Conservation (phyloP, 2,329 filamentous ascomycete genomes). For the Blumeriella jaapii region DNA sequence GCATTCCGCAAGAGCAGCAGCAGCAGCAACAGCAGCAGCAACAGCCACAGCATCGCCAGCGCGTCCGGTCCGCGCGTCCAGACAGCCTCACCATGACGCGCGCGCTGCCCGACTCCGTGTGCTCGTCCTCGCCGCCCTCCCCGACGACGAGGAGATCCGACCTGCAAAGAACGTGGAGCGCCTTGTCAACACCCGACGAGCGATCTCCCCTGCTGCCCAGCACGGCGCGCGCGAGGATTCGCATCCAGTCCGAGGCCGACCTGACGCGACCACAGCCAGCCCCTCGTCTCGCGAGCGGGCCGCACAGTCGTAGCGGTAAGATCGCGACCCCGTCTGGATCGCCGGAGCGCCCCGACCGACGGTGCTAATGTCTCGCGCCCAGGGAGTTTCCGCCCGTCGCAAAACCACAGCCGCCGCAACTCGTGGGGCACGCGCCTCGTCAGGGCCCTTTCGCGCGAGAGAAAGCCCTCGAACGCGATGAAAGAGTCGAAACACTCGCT, state of each 20-base stretch:
- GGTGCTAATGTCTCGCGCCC: not conserved
- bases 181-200: slow-evolving; percentile 22
- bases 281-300: slow-evolving; percentile 14
- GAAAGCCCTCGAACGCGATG: slow-evolving; percentile 34
- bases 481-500: slow-evolving; percentile 54
- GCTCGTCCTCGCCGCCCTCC: slow-evolving; percentile 17
- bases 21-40: too few species aligned
- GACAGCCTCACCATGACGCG: slow-evolving; percentile 16
- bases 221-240: slow-evolving; percentile 22
- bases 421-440: slow-evolving; percentile 52
- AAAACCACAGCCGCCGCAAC: slow-evolving; percentile 39
- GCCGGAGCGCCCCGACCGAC: slow-evolving; percentile 5
- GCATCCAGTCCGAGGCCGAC: slow-evolving; percentile 15
- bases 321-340: not conserved
- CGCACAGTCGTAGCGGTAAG: slow-evolving; percentile 20
- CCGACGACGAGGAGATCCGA: slow-evolving; percentile 10
- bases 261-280: slow-evolving; percentile 8
- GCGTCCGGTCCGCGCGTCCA: slow-evolving; percentile 4
- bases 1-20: too few species aligned
- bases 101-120: slow-evolving; percentile 11
- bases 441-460: slow-evolving; percentile 44
- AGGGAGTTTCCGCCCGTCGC: slow-evolving; percentile 23
- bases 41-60: slow-evolving; percentile 8
- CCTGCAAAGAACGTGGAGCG: slow-evolving; percentile 14
- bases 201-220: slow-evolving; percentile 15